These are phyloP conservation scores for Arthrinium phaeospermum DNA, from an alignment of 2,329 filamentous ascomycete species.

Conservation along the genomic window DNA sequence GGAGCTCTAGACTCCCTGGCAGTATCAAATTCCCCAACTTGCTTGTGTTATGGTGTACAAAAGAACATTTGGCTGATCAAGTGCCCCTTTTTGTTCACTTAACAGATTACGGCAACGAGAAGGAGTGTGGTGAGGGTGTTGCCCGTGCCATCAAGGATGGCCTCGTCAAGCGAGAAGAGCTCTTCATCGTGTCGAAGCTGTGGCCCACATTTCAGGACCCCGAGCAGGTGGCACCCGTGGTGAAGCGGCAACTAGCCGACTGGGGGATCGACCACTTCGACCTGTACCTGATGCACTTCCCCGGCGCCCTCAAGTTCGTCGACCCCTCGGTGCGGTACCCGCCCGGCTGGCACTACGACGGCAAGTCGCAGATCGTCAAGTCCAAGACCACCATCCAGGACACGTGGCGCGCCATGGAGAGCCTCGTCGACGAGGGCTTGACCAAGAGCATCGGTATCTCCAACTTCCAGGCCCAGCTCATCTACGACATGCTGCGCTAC, in stretches of 20 bases:
- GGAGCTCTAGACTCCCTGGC: not conserved
- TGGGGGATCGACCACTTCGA: constrained; percentile 91
- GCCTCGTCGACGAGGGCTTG: constrained; percentile 70
- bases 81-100: not conserved
- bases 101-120: constrained; percentile 84
- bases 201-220: constrained; percentile 91
- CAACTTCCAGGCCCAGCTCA: constrained; percentile 80
- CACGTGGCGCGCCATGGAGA: constrained; percentile 84
- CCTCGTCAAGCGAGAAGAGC: constrained; percentile 81
- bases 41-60: not conserved
- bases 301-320: constrained; percentile 83
- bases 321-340: constrained; percentile 81
- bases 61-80: not conserved
- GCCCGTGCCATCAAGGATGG: constrained; percentile 81
- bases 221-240: constrained; percentile 77
- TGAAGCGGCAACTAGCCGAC: constrained; percentile 77
- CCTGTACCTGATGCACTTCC: constrained; percentile 89
- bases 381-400: constrained; percentile 77
- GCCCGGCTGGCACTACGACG: constrained; percentile 76
- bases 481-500: constrained; percentile 82
- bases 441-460: constrained; percentile 78
- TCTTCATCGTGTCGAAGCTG: constrained; percentile 92
- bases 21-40: not conserved
- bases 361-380: constrained; percentile 63
- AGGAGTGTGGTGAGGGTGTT: constrained; percentile 77